These are phyloP conservation scores for Gonapodya prolifera DNA, from an alignment of 192 early-diverging fungal genomes.

Conservation along the genomic window DNA sequence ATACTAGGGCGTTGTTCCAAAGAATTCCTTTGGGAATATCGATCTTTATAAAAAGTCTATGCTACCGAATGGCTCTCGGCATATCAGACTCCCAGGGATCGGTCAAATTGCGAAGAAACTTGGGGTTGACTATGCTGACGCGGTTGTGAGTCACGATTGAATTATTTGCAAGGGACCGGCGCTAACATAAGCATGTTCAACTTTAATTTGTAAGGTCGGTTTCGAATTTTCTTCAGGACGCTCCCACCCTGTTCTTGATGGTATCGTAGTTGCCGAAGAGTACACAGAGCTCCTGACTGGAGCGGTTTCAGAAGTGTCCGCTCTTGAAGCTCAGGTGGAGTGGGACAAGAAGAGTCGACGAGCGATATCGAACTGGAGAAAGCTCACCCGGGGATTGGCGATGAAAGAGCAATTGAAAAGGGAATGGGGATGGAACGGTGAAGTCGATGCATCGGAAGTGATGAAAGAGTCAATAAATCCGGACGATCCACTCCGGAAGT, in stretches of 20 bases:
- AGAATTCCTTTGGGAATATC: slow-evolving; percentile 69
- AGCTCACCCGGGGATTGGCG: slow-evolving; percentile 32
- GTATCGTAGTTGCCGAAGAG: slow-evolving; percentile 56
- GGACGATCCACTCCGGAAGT: not conserved
- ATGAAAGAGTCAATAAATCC: not conserved
- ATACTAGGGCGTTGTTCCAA: slow-evolving; percentile 61
- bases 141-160: slow-evolving; percentile 50
- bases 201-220: slow-evolving; percentile 29
- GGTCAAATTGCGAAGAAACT: slow-evolving; percentile 55
- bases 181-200: not conserved
- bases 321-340: slow-evolving; percentile 13
- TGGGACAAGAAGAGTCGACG: slow-evolving; percentile 16
- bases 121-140: slow-evolving; percentile 67
- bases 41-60: slow-evolving; percentile 74
- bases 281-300: slow-evolving; percentile 37
- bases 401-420: slow-evolving; percentile 35
- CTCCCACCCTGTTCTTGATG: slow-evolving; percentile 46
- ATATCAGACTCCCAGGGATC: slow-evolving; percentile 50
- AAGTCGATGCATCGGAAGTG: not conserved
- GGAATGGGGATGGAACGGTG: slow-evolving; percentile 24
- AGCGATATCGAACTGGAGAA: slow-evolving; percentile 37
- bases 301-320: slow-evolving; percentile 22
- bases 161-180: slow-evolving; percentile 11
- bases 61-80: slow-evolving; percentile 67
- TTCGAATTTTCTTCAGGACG: slow-evolving; percentile 54